Evolutionary conservation across 2,329 filamentous ascomycete species (phyloP).

Genomic region (Paracoccidioides brasiliensis): DNA sequence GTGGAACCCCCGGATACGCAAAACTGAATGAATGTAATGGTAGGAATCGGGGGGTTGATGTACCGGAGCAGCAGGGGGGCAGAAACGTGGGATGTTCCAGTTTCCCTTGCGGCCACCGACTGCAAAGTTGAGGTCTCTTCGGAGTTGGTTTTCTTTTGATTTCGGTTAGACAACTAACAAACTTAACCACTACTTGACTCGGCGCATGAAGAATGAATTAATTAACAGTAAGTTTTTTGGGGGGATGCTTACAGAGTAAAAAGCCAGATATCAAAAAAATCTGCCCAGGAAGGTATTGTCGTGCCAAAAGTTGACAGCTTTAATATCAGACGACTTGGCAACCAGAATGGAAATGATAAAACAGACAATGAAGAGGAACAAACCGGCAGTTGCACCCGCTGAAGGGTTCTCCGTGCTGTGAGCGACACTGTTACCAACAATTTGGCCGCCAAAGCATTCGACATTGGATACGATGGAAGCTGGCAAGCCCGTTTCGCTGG

Average conservation of each 20-base stretch:
- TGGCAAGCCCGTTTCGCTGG: constrained; percentile 36
- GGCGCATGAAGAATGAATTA: not conserved
- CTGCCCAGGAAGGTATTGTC: constrained; percentile 25
- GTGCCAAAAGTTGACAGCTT: constrained; percentile 33
- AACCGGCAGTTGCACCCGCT: constrained; percentile 40
- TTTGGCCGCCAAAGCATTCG: constrained; percentile 42
- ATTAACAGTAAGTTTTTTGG: not conserved
- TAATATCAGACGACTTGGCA: constrained; percentile 31
- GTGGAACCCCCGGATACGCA: constrained; percentile 39
- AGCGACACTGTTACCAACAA: constrained; percentile 39
- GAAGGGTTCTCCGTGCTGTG: constrained; percentile 32
- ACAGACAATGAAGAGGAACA: constrained; percentile 39
- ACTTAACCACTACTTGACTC: not conserved
- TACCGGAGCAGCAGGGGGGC: constrained; percentile 39
- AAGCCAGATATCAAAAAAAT: constrained; percentile 44
- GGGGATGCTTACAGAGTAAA: constrained; percentile 41
- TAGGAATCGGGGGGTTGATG: constrained; percentile 37
- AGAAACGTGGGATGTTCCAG: constrained; percentile 43
- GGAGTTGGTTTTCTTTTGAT: constrained; percentile 40
- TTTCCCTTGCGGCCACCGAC: constrained; percentile 40
- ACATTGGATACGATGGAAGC: constrained; percentile 40
- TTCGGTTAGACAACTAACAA: not conserved
- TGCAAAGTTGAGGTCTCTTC: constrained; percentile 39
- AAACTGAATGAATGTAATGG: constrained; percentile 42
- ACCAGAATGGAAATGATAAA: constrained; percentile 28